Conservation (phyloP, 768 basidiomycete species). For the Lactarius vividus region DNA sequence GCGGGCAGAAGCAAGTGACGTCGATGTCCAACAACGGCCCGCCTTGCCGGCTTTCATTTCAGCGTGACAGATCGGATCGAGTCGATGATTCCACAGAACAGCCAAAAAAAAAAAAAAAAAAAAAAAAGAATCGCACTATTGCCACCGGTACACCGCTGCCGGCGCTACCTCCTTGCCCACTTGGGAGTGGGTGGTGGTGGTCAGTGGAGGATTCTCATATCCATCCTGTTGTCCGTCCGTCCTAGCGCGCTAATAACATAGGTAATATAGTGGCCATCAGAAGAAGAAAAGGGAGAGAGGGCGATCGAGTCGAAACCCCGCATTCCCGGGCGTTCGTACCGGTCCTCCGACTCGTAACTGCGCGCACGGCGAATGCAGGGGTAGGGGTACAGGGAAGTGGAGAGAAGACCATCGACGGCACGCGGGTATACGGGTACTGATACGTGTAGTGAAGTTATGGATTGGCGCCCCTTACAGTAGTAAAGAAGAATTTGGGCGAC, state of each 20-base stretch:
- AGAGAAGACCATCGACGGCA: not conserved
- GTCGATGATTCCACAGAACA: not conserved
- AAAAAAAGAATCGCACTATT: not conserved
- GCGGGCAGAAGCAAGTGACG: constrained; percentile 5
- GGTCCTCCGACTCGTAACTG: not conserved
- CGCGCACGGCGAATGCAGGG: not conserved
- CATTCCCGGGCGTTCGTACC: not conserved
- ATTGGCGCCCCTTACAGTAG: not conserved
- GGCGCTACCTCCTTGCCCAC: not conserved
- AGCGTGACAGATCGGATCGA: constrained; percentile 7
- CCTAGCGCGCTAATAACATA: not conserved
- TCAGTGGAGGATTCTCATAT: not conserved
- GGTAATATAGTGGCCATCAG: not conserved
- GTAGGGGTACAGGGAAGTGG: not conserved
- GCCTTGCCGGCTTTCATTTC: not conserved
- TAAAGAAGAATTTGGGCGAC: not conserved
- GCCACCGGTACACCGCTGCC: not conserved
- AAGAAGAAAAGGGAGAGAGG: not conserved
- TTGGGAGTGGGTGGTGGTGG: not conserved
- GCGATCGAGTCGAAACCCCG: not conserved
- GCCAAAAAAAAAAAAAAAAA: not conserved
- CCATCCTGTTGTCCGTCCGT: not conserved
- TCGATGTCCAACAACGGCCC: not conserved
- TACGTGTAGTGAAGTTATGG: not conserved
- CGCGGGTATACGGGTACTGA: not conserved